These are phyloP conservation scores for Somion occarium DNA, from an alignment of 1,284 basidiomycete species.

Conservation along the genomic window DNA sequence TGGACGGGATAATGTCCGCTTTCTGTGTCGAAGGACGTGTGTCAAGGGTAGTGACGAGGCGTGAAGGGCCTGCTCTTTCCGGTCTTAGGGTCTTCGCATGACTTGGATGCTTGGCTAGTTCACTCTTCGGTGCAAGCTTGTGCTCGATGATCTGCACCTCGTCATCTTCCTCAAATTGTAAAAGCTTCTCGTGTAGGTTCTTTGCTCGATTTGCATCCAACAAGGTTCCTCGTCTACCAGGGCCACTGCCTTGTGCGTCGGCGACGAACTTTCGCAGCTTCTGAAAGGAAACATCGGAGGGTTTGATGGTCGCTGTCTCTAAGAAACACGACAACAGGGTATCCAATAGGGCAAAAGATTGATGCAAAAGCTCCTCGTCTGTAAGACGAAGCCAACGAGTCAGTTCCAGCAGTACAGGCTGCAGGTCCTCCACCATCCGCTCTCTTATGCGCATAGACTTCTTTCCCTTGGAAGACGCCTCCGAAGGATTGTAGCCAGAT, in stretches of 20 bases:
- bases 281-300: constrained; percentile 42
- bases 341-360: constrained; percentile 79
- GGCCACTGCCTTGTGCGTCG: constrained; percentile 45
- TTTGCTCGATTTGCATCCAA: constrained; percentile 54
- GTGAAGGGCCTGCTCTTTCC: not conserved
- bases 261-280: constrained; percentile 59
- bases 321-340: constrained; percentile 70
- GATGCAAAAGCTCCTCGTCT: constrained; percentile 84
- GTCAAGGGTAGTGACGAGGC: not conserved
- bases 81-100: not conserved
- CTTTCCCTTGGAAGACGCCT: constrained; percentile 25
- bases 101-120: not conserved
- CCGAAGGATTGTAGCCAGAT: constrained; percentile 28
- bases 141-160: constrained; percentile 42
- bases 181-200: constrained; percentile 54
- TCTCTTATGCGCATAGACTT: constrained; percentile 50
- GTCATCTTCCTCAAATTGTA: constrained; percentile 51
- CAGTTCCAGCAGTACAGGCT: constrained; percentile 74
- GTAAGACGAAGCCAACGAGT: constrained; percentile 86
- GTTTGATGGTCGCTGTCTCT: constrained; percentile 44
- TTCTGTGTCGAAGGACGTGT: constrained; percentile 2
- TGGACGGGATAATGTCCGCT: constrained; percentile 1
- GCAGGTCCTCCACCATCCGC: constrained; percentile 74
- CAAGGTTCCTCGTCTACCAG: constrained; percentile 41
- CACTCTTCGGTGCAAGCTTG: not conserved